Conservation (phyloP, 1,139 yeast genomes). For the Lodderomyces metapsilosis region DNA sequence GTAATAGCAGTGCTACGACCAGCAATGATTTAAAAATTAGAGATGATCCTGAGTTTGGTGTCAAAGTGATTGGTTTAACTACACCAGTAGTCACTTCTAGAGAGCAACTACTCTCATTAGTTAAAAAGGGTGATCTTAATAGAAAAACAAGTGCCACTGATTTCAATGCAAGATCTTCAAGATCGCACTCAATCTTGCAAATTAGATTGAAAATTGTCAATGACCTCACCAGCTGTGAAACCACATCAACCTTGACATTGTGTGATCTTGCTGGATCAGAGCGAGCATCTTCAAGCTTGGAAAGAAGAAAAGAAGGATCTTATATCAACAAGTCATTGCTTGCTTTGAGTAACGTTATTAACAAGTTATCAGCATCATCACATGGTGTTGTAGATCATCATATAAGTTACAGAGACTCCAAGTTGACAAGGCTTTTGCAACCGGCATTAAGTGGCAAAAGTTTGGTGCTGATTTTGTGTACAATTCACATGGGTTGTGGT, state of each 20-base stretch:
- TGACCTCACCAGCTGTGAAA: constrained; percentile 38
- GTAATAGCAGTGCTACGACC: not conserved
- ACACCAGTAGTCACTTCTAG: constrained; percentile 58
- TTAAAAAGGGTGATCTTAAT: constrained; percentile 67
- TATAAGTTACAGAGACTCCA: constrained; percentile 90
- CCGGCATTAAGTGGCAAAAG: constrained; percentile 91
- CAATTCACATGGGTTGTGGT: constrained; percentile 61
- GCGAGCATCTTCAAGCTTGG: constrained; percentile 77
- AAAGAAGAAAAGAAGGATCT: constrained; percentile 88
- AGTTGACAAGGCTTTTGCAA: constrained; percentile 81
- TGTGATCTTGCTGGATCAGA: constrained; percentile 98
- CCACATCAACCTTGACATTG: constrained; percentile 67
- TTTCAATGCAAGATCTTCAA: constrained; percentile 77
- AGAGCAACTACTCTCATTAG: constrained; percentile 58
- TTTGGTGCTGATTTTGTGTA: constrained; percentile 83
- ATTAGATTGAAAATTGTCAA: constrained; percentile 53
- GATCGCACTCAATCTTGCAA: constrained; percentile 91
- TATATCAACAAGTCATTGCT: constrained; percentile 86
- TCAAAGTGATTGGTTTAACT: constrained; percentile 71
- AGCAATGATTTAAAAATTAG: constrained; percentile 61
- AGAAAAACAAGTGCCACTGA: constrained; percentile 89
- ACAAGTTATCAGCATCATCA: constrained; percentile 57
- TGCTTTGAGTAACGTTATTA: constrained; percentile 86
- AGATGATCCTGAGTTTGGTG: constrained; percentile 73
- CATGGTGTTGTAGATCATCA: constrained; percentile 40